Conservation (phyloP, 2,329 filamentous ascomycete genomes). For the Penicillium sp. region DNA sequence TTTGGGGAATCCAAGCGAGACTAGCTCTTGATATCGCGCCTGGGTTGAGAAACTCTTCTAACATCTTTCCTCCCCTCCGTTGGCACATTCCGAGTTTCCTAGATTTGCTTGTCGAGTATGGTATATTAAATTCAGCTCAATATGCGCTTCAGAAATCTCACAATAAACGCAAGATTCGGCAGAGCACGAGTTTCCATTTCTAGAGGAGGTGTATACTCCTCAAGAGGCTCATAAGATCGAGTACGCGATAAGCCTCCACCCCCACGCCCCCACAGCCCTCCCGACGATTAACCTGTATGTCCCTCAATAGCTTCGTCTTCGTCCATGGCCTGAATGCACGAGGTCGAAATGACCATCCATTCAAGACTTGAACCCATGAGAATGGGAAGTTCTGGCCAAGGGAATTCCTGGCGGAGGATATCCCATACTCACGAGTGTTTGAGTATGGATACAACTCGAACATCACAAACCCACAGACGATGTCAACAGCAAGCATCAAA, state of each 20-base stretch:
- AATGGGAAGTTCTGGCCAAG: slow-evolving; percentile 33
- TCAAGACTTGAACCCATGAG: slow-evolving; percentile 41
- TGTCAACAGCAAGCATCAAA: slow-evolving; percentile 44
- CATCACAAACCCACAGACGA: slow-evolving; percentile 39
- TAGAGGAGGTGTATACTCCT: slow-evolving; percentile 39
- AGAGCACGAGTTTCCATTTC: slow-evolving; percentile 39
- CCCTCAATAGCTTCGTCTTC: slow-evolving; percentile 36
- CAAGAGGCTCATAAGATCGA: slow-evolving; percentile 36
- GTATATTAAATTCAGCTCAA: neutral
- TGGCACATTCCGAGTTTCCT: neutral
- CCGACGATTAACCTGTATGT: neutral
- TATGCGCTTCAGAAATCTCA: slow-evolving; percentile 1
- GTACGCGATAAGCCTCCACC: slow-evolving; percentile 22
- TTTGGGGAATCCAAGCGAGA: slow-evolving; percentile 14
- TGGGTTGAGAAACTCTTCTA: neutral
- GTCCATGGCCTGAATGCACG: slow-evolving; percentile 42
- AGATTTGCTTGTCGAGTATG: neutral
- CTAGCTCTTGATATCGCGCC: neutral
- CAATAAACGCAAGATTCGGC: slow-evolving; percentile 19
- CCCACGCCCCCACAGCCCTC: no score
- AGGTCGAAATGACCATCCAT: slow-evolving; percentile 40
- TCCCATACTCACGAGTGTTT: slow-evolving; percentile 40
- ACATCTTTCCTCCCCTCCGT: neutral
- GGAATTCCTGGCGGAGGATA: slow-evolving; percentile 33
- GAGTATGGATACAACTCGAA: slow-evolving; percentile 44